A percentile compares a stretch with the other conserved stretches of the same genome.
phyloP scores from a whole-genome alignment of 805 yeast genomes.

The Candida alai region DNA sequence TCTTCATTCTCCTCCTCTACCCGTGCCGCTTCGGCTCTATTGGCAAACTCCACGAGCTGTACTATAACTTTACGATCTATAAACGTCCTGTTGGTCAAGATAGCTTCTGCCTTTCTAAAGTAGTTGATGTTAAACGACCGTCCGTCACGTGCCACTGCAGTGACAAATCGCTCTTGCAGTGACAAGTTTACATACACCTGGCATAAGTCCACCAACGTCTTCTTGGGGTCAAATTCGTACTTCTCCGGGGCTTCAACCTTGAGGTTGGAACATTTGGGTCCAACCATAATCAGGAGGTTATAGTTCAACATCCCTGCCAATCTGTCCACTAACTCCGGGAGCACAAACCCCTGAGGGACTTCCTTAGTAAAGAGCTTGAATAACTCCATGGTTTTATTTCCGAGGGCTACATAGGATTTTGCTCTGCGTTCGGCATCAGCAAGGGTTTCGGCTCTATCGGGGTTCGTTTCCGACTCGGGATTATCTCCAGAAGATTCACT shows the following conservation, averaged over 20 bases:
- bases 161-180: constrained; percentile 58
- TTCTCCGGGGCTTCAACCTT: constrained; percentile 81
- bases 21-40: constrained; percentile 59
- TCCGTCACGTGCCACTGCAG: constrained; percentile 86
- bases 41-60: constrained; percentile 52
- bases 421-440: constrained; percentile 83
- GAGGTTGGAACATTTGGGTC: constrained; percentile 87
- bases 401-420: constrained; percentile 73
- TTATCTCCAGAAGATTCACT: constrained; percentile 47
- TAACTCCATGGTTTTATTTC: constrained; percentile 76
- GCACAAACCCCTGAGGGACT: constrained; percentile 80
- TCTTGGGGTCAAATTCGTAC: constrained; percentile 79
- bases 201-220: constrained; percentile 62
- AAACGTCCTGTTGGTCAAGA: constrained; percentile 56
- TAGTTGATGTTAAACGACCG: constrained; percentile 72
- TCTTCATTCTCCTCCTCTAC: constrained; percentile 76
- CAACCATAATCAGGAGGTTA: constrained; percentile 87
- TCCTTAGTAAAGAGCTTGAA: constrained; percentile 81
- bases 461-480: constrained; percentile 56
- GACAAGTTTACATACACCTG: constrained; percentile 75
- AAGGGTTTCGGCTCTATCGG: constrained; percentile 50
- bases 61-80: constrained; percentile 46
- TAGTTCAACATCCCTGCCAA: constrained; percentile 94
- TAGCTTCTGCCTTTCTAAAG: constrained; percentile 67
- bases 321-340: constrained; percentile 88